A percentile compares a stretch with the other conserved stretches of the same genome.
Conservation (phyloP, 2,329 filamentous ascomycete species). For the Penicillium sp. region DNA sequence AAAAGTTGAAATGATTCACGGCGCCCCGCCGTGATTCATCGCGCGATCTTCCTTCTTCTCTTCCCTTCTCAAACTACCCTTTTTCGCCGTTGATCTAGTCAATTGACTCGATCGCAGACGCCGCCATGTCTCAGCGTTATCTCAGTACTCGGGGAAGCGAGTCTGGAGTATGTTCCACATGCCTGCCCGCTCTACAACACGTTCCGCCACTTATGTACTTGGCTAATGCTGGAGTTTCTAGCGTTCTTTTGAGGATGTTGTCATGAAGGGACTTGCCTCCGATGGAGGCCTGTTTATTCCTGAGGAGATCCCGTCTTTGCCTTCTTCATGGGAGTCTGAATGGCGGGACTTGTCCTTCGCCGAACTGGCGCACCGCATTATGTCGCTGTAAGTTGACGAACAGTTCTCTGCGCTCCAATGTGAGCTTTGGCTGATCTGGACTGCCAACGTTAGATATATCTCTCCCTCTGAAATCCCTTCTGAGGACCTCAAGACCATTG, state of each 20-base stretch:
- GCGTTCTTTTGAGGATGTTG: conserved; percentile 85
- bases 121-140: conserved; percentile 35
- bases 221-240: conserved; percentile 11
- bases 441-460: conserved; percentile 64
- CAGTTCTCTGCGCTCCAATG: neutral
- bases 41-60: conserved; percentile 1
- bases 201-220: conserved; percentile 2
- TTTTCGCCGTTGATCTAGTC: conserved; percentile 1
- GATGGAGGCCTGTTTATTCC: conserved; percentile 91
- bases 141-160: conserved; percentile 36
- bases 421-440: neutral
- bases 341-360: conserved; percentile 31
- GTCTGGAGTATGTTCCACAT: conserved; percentile 27
- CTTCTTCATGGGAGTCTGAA: conserved; percentile 26
- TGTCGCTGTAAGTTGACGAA: conserved; percentile 58
- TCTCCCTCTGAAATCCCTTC: conserved; percentile 78
- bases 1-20: conserved; percentile 20
- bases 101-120: neutral
- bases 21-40: conserved; percentile 4
- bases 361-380: conserved; percentile 70
- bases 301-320: conserved; percentile 49
- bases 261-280: conserved; percentile 81
- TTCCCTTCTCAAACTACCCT: neutral
- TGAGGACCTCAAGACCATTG: conserved; percentile 77
- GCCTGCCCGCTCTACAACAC: neutral